Base-by-base conservation (phyloP, 805 yeast genomes). In the Sungouiozyma ichnusensis region DNA sequence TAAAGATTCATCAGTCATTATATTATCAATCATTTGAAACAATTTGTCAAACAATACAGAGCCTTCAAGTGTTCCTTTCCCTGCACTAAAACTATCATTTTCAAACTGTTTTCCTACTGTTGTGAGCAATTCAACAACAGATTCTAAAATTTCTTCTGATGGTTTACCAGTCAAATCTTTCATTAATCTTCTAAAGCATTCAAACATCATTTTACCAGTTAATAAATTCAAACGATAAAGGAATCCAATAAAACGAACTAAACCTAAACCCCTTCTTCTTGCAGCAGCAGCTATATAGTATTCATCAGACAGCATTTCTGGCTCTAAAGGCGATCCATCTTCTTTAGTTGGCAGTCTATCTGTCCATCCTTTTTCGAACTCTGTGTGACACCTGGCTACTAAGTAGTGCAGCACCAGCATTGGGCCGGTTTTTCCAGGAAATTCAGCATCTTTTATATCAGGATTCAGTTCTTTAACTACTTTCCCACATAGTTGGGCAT, bases 251-350 rank as follows among this genome's bases (percentile, higher is more conserved):
- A 92, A 87, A 67, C 87, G 82, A 45, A 90, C 94, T 51, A 92
- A 72, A 69, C 98, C 98, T 50, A 92, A 74, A 58, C 97, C 97
- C 70, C 97, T 81, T 77, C 98, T 86, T 77, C 92, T 92, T 36
- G 88, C 86, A 47, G 92, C 86, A 35, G 94, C 94, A 59, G 81
- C 79, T 41, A 72, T 73, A 62, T 83, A 83, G 66, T 92, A 92
- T 64, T 92, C 97, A 59, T 88, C 97, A 44, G 95, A 90, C 82
- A 88, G 81, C 85, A 87, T 79, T 62, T 85, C 87, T 34, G 71
- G 65, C 58, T 81, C 92, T 47, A 81, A 57, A 47, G 92, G 81
- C 36, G 83, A 59, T 45, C 94, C 94, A 58, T 85, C 92, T 53
- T 73, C 83, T 54, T 81, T 81, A 4, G 86, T 76, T 45, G 94